Evolutionary conservation across 345 rosid genomes (phyloP), one percentile per base, ranked within the genome.

Genomic region (Passiflora organensis): DNA sequence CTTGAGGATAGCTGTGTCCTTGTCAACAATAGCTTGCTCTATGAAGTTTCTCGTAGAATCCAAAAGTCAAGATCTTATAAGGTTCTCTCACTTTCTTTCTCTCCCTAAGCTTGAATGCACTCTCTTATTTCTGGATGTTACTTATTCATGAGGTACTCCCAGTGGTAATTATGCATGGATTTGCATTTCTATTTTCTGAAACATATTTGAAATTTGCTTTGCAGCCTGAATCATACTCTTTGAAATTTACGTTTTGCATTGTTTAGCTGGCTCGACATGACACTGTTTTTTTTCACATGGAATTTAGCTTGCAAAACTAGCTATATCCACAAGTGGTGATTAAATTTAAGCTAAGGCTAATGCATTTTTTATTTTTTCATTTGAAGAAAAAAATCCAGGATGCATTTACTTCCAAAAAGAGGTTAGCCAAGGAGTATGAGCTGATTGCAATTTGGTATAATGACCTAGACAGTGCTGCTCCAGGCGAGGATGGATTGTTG

Each of bases 371-470:
- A 18, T 42, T 36, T 48, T 45, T 46, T 10, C n/a, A 20, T 55
- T 6, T 71, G 38, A 71, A 87, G 94, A 74, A 81, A 75, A 84
- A 63, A 72, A 68, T 90, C 60, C 67, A 75, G 71, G 91, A 82
- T 52, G 85, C 82, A 13, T 83, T 87, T 52, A 57, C 74, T 55
- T 60, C 87, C 0, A 83, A 72, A 58, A 78, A 56, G 74, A 78
- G 76, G 75, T 37, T 77, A 51, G 72, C 65, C 44, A 81, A 85
- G 78, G 97, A 87, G 58, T 90, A 90, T 37, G 84, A 83, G 69
- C 89, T 71, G 65, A 85, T 90, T 36, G 78, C 85, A 24, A 80
- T 90, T 64, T 81, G 78, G 93, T 81, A 75, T 17, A 94, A 89
- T 38, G 91, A 90, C 53, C 67, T 73, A 20, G 76, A 77, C 36